Evolutionary conservation across 805 yeast genomes (phyloP), one percentile per base, ranked within the genome.

Genomic region (Wickerhamiella australiensis): DNA sequence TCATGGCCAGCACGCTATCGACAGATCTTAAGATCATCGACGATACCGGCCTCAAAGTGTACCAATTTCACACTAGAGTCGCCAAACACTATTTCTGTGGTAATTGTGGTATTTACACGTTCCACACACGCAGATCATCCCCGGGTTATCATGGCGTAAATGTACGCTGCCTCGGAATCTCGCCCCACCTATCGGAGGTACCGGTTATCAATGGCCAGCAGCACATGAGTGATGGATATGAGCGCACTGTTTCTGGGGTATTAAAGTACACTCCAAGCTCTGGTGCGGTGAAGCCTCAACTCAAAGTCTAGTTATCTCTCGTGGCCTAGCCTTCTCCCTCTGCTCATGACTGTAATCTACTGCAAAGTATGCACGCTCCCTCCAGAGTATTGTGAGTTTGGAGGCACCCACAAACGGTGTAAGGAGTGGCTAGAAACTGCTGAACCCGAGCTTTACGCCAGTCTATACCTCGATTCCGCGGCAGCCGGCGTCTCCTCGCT

Each of bases 321-420:
- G 9, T 6, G 9, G 9, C 27, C 27, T 25, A 9, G 13, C 13
- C 3, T 11, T 11, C 6, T 18, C 9, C 15, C n/a, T 7, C 38
- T 33, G 21, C 38, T 11, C 20, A 33, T 33, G 38, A 33, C 38
- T 33, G 38, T 51, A 20, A 22, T 46, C 18, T 50, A 53, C 42
- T 51, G 52, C 47, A 50, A 46, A 12, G 47, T 49, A 23, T 52
- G 54, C 48, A 42, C 50, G 8, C 22, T 48, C 2, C 53, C 53
- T 11, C 54, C 56, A 17, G 41, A 77, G 65, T 88, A 80, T 68
- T 88, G 97, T 68, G 96, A 90, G 63, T 88, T 88, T 62, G 92
- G 95, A 11, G 84, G 82, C 42, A 58, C 79, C 23, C 73, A 84
- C 65, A 81, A 80, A 61, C 78, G 85, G 61, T 88, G 97, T 68